Conservation (phyloP, 768 basidiomycete species). For the Amanita exitialis region DNA sequence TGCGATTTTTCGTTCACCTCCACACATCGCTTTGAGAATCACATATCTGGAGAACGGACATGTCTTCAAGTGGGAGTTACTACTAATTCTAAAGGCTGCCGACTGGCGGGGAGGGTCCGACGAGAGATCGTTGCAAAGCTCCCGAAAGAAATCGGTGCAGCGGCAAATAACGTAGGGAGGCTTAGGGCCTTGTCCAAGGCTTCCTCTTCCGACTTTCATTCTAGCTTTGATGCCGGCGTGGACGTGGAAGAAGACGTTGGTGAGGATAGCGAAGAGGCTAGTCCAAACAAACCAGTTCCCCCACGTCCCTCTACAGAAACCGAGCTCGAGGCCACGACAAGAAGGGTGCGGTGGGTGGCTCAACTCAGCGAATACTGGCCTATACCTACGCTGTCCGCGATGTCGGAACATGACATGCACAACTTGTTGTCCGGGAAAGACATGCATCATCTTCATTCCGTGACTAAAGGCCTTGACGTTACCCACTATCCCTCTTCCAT, state of each 20-base stretch:
- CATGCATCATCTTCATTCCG: background rate
- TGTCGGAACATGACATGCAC: constrained; percentile 61
- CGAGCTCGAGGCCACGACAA: constrained; percentile 33
- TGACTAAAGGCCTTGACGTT: background rate
- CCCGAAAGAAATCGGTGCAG: constrained; percentile 61
- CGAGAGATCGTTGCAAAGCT: constrained; percentile 75
- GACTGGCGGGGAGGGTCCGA: constrained; percentile 69
- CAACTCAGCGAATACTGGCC: constrained; percentile 98
- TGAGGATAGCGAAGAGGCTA: constrained; percentile 44
- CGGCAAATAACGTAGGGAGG: constrained; percentile 63
- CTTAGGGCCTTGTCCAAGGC: constrained; percentile 50
- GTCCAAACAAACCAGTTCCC: constrained; percentile 61
- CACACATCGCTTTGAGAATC: constrained; percentile 68
- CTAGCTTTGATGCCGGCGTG: constrained; percentile 8
- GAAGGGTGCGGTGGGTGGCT: constrained; percentile 87
- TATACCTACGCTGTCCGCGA: constrained; percentile 57
- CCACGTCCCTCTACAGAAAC: constrained; percentile 16
- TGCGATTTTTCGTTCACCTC: constrained; percentile 89
- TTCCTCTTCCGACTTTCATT: constrained; percentile 1
- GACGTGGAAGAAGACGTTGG: constrained; percentile 29
- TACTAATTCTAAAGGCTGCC: constrained; percentile 87
- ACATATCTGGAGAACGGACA: constrained; percentile 31
- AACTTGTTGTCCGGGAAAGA: constrained; percentile 40
- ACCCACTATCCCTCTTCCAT: constrained; percentile 9
- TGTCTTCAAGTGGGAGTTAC: constrained; percentile 74